Base-by-base conservation (phyloP, 2,329 filamentous ascomycete species). In the Hypoxylon sp. region DNA sequence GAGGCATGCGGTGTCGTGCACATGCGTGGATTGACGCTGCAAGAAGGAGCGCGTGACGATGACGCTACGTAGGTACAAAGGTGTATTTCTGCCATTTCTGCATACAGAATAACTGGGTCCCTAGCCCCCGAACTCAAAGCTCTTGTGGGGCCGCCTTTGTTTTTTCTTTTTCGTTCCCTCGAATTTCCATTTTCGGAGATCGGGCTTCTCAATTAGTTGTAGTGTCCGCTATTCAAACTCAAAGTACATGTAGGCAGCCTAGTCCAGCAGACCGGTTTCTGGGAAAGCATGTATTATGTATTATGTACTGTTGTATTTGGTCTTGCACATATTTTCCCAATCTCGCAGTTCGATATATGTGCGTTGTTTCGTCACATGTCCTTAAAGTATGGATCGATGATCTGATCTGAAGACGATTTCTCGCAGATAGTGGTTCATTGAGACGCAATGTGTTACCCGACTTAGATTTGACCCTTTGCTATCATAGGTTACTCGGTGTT, bases 31-130 rank as follows among this genome's bases (percentile, higher is more conserved):
- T 57, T 58, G 60, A 50, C 48, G 60, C 56, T 64, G 67, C 63
- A 69, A 56, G 66, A 58, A 60, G 36, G 43, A 36, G 67, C 67
- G 64, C 67, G 64, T 69, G 67, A 69, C 67, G 67, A 69, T 64
- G 63, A 69, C 58, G 55, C 67, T 69, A 69, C 63, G 41, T 59
- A 61, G 41, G 51, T 63, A 65, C 25, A 30, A 13, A n/a, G n/a
- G n/a, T 60, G 46, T 36, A 52, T 48, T 46, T 9, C 28, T 38
- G 41, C 11, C 23, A 38, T 7, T 25, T 34, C 25, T 21, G 9
- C 45, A 50, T 50, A 46, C 11, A 57, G 28, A 50, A 25, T 17
- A 38, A 50, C 32, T 59, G 56, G 55, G 49, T 28, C 36, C 13
- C 43, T 48, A 48, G 25, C 58, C n/a, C n/a, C n/a, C 38, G 51